phyloP scores from a whole-genome alignment of 1,284 basidiomycete genomes.

The Cryptococcus sp. region DNA sequence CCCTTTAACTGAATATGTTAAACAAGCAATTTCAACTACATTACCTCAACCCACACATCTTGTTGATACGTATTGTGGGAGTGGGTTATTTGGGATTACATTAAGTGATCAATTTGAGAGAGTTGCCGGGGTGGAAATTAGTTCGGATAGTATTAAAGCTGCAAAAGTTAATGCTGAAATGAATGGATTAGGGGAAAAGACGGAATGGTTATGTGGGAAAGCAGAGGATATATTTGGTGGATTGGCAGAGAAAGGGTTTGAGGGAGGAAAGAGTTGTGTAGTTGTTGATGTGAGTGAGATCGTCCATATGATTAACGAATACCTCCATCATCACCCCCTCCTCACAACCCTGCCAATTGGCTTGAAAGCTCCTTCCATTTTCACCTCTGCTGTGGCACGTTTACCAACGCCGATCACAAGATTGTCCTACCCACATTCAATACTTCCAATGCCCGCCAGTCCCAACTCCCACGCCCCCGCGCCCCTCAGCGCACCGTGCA shows the following conservation, averaged over 20 bases:
- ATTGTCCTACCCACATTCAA: too few relatives aligned
- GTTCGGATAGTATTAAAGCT: slow-evolving; percentile 66
- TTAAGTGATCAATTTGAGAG: slow-evolving; percentile 71
- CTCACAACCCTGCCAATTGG: too few relatives aligned
- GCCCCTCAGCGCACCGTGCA: too few relatives aligned
- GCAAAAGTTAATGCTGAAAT: slow-evolving; percentile 76
- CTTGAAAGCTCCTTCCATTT: too few relatives aligned
- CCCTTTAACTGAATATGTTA: slow-evolving; percentile 76
- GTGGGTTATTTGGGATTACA: slow-evolving; percentile 86
- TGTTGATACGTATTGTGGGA: slow-evolving; percentile 85
- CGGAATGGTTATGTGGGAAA: slow-evolving; percentile 53
- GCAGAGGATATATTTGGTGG: slow-evolving; percentile 55
- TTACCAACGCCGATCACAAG: too few relatives aligned
- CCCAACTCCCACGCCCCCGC: too few relatives aligned
- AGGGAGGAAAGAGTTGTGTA: slow-evolving; percentile 39
- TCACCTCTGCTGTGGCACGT: too few relatives aligned
- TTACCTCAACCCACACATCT: slow-evolving; percentile 63
- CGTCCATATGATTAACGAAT: neutral
- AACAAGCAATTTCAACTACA: slow-evolving; percentile 56
- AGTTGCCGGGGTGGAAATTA: slow-evolving; percentile 87
- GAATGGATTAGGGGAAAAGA: slow-evolving; percentile 55
- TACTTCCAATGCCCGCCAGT: too few relatives aligned
- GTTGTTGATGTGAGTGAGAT: slow-evolving; percentile 43
- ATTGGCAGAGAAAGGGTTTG: slow-evolving; percentile 35
- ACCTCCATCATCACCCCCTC: too few relatives aligned